These are phyloP conservation scores for Suillus subalutaceus DNA, from an alignment of 768 basidiomycete species.

Conservation along the genomic window DNA sequence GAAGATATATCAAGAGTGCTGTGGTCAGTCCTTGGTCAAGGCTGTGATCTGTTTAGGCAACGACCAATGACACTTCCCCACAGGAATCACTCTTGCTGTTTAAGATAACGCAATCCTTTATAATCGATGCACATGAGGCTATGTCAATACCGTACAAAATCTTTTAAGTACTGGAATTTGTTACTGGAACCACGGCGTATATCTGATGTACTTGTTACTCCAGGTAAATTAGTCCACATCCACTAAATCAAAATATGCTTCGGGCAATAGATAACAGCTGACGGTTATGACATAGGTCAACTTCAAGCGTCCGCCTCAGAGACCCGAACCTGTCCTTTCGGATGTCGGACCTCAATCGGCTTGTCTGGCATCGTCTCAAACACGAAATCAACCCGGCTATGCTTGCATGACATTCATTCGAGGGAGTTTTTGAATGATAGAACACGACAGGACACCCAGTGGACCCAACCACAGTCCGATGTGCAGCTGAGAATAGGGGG, in stretches of 20 bases:
- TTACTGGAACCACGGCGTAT: neutral
- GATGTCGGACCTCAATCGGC: too few species aligned
- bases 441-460: conserved; percentile 9
- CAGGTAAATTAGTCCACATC: neutral
- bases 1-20: too few species aligned
- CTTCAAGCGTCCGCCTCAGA: too few species aligned
- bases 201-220: neutral
- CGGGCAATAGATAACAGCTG: too few species aligned
- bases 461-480: neutral
- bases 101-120: neutral
- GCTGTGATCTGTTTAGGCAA: neutral
- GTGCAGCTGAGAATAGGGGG: neutral
- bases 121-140: neutral
- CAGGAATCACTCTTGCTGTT: neutral
- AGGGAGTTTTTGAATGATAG: neutral
- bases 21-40: neutral
- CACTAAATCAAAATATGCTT: neutral
- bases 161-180: neutral
- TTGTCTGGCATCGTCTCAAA: neutral
- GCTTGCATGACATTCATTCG: neutral
- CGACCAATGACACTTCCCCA: neutral
- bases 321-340: too few species aligned
- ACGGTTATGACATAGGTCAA: too few species aligned
- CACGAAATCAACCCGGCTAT: neutral
- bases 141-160: neutral